These are phyloP conservation scores for Alternaria sp. DNA, from an alignment of 2,329 filamentous ascomycete species.

Conservation along the genomic window DNA sequence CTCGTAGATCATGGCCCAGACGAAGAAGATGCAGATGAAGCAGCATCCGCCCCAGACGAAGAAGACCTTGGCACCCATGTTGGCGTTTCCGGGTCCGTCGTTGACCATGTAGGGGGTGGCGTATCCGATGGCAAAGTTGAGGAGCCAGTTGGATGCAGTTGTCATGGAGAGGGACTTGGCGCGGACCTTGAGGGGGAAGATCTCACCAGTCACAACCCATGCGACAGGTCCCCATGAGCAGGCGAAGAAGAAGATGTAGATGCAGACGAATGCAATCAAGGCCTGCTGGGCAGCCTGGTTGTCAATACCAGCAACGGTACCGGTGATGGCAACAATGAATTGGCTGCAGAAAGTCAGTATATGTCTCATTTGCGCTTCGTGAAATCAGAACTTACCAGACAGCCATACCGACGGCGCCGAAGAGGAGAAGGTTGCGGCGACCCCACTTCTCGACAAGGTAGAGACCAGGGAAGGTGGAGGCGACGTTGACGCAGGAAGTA, in stretches of 20 bases:
- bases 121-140: constrained; percentile 57
- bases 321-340: constrained; percentile 51
- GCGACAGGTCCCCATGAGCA: constrained; percentile 78
- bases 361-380: background rate
- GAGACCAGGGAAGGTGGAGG: constrained; percentile 76
- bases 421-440: constrained; percentile 74
- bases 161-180: constrained; percentile 59
- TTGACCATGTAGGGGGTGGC: constrained; percentile 76
- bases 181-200: constrained; percentile 56
- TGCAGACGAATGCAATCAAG: constrained; percentile 58
- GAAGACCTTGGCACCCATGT: constrained; percentile 65
- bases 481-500: constrained; percentile 77
- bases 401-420: constrained; percentile 76
- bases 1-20: constrained; percentile 77
- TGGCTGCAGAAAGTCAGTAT: constrained; percentile 23
- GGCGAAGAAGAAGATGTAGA: constrained; percentile 84
- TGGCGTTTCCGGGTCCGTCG: constrained; percentile 63
- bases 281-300: constrained; percentile 50
- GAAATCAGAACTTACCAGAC: constrained; percentile 24
- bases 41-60: constrained; percentile 64
- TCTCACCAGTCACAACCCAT: constrained; percentile 63
- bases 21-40: constrained; percentile 66
- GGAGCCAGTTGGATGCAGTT: constrained; percentile 63
- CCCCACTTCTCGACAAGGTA: constrained; percentile 82
- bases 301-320: constrained; percentile 45